Evolutionary conservation across 257 asterid species (phyloP).

Genomic region (Solanum verrucosum): DNA sequence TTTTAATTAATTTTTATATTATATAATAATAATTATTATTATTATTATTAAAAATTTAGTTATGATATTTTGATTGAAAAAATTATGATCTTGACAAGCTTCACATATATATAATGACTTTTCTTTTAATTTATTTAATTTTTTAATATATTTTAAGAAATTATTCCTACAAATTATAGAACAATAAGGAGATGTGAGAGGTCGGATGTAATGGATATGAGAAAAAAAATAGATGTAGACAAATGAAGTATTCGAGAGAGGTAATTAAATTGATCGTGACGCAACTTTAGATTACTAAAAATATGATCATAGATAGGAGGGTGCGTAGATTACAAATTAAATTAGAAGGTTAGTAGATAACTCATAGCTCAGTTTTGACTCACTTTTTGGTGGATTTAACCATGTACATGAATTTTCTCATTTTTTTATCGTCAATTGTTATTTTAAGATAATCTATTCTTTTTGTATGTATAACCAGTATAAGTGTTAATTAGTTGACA

Average conservation of each 20-base stretch:
- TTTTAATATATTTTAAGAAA: too few species aligned
- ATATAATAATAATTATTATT: not conserved
- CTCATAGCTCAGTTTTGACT: too few species aligned
- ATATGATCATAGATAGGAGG: too few species aligned
- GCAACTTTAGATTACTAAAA: rapidly evolving
- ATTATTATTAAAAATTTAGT: too few species aligned
- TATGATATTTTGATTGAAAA: not conserved
- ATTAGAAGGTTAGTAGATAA: too few species aligned
- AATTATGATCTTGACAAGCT: not conserved
- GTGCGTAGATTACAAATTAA: rapidly evolving
- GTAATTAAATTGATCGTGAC: rapidly evolving
- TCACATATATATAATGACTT: not conserved
- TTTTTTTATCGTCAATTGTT: too few species aligned
- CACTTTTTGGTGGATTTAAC: not conserved
- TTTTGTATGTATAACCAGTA: not conserved
- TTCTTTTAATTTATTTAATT: too few species aligned
- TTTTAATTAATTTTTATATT: not conserved
- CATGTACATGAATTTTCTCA: not conserved
- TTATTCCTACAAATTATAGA: not conserved
- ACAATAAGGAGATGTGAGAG: not conserved
- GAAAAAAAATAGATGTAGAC: not conserved
- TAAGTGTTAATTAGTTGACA: not conserved
- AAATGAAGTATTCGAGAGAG: rapidly evolving
- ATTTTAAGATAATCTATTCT: too few species aligned
- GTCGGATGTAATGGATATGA: rapidly evolving